These are phyloP conservation scores for Chlorella variabilis DNA, from an alignment of 163 green algal genomes.

Conservation along the genomic window DNA sequence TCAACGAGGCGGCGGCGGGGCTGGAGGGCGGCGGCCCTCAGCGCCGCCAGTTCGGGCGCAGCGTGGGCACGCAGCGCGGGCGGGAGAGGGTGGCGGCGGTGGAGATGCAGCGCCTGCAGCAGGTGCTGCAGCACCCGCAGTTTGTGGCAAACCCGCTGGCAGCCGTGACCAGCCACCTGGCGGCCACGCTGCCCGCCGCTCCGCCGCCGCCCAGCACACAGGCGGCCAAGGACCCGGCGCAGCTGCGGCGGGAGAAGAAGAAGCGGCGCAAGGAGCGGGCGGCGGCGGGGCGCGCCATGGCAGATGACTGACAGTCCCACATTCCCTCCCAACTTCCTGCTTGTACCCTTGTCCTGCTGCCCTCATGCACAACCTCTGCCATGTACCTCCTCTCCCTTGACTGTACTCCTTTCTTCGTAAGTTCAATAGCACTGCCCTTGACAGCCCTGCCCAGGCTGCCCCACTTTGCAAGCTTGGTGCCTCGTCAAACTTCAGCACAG, in stretches of 20 bases:
- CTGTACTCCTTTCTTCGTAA: no score
- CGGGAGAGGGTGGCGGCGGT: conserved; percentile 26
- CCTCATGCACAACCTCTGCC: no score
- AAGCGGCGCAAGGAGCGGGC: conserved; percentile 31
- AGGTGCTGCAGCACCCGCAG: conserved; percentile 63
- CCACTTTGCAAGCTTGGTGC: no score
- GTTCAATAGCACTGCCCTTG: no score
- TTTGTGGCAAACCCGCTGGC: conserved; percentile 67
- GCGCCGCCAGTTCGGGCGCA: conserved; percentile 4
- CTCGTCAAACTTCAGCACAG: no score
- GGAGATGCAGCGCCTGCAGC: conserved; percentile 59
- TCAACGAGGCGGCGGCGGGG: conserved; percentile 30
- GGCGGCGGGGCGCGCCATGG: background rate
- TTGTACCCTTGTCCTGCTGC: no score
- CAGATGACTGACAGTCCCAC: conserved; percentile 15
- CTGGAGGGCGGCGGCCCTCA: background rate
- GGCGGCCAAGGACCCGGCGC: conserved; percentile 5
- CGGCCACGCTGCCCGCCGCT: conserved; percentile 56
- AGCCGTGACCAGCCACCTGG: conserved; percentile 66
- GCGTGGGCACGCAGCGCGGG: conserved; percentile 19
- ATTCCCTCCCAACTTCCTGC: no score
- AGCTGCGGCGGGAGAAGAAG: conserved; percentile 30
- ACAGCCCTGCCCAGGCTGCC: no score
- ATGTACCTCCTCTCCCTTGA: no score
- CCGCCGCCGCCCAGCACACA: conserved; percentile 22